Percentiles rank a stretch among this genome's conserved stretches.
phyloP scores from a whole-genome alignment of 148 eudicot species.

The Pharnaceum exiguum region DNA sequence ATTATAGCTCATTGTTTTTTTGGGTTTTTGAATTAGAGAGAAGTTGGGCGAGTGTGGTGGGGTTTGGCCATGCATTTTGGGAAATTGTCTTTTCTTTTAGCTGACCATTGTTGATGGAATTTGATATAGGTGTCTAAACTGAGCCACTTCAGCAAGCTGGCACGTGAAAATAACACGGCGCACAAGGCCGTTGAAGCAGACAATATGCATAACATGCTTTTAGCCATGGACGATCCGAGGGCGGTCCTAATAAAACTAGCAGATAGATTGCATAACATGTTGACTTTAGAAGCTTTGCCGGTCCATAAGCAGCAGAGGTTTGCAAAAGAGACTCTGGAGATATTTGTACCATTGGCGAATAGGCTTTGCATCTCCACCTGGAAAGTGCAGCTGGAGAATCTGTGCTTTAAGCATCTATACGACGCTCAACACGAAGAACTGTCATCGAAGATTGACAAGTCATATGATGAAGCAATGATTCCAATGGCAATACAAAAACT shows the following conservation, averaged over 20 bases:
- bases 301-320: slow-evolving; percentile 69
- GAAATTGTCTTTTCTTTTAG: not conserved
- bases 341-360: slow-evolving; percentile 92
- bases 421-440: slow-evolving; percentile 60
- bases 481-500: slow-evolving; percentile 56
- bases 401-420: slow-evolving; percentile 71
- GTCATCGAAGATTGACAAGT: slow-evolving; percentile 60
- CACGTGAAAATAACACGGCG: slow-evolving; percentile 83
- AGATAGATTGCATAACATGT: slow-evolving; percentile 91
- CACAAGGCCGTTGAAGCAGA: slow-evolving; percentile 82
- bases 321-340: slow-evolving; percentile 91
- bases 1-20: too few species aligned
- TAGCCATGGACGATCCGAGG: slow-evolving; percentile 97
- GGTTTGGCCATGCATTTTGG: too few species aligned
- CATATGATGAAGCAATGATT: slow-evolving; percentile 70
- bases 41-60: too few species aligned
- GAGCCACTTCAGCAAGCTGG: slow-evolving; percentile 95
- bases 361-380: slow-evolving; percentile 87
- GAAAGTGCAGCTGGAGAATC: slow-evolving; percentile 85
- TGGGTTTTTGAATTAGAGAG: too few species aligned
- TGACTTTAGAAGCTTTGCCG: slow-evolving; percentile 78
- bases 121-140: slow-evolving; percentile 75
- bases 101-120: not conserved
- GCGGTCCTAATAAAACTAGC: slow-evolving; percentile 93
- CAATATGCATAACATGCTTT: slow-evolving; percentile 91